Evolutionary conservation across 129 eudicot species (phyloP).

Genomic region (Tanacetum coccineum): DNA sequence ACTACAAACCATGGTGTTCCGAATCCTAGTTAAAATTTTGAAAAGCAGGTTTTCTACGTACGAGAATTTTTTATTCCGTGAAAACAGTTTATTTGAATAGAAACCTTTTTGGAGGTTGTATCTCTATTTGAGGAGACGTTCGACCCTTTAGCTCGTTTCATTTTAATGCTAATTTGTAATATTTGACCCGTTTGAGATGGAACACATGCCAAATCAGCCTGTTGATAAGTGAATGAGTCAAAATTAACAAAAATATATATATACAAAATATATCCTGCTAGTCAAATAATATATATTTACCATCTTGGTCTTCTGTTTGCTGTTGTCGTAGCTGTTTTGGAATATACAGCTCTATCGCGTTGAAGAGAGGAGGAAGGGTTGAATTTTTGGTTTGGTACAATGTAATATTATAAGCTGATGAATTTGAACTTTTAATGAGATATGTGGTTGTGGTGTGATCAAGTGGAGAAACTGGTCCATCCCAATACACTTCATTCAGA

Average conservation of each 20-base stretch:
- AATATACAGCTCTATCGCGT: conserved; percentile 31
- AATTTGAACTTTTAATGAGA: background rate
- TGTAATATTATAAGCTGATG: background rate
- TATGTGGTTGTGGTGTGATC: background rate
- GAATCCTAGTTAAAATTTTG: too few species aligned
- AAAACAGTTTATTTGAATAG: too few species aligned
- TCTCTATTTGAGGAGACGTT: too few species aligned
- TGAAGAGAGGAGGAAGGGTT: conserved; percentile 38
- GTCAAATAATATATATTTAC: background rate
- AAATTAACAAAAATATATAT: background rate
- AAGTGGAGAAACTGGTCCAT: conserved; percentile 1
- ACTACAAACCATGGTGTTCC: too few species aligned
- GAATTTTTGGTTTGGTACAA: conserved; percentile 20
- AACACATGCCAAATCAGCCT: too few species aligned
- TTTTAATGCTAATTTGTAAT: too few species aligned
- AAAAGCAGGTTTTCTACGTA: too few species aligned
- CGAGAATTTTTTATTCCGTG: too few species aligned
- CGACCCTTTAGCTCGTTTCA: too few species aligned
- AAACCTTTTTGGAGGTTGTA: too few species aligned
- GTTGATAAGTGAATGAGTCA: background rate
- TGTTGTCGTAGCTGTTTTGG: conserved; percentile 11
- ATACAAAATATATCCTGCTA: background rate
- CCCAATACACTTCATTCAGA: conserved; percentile 15
- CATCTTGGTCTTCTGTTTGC: conserved; percentile 34
- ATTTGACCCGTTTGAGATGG: too few species aligned